Evolutionary conservation across 2,329 filamentous ascomycete genomes (phyloP).

Genomic region (Xylariomycetidae sp.): DNA sequence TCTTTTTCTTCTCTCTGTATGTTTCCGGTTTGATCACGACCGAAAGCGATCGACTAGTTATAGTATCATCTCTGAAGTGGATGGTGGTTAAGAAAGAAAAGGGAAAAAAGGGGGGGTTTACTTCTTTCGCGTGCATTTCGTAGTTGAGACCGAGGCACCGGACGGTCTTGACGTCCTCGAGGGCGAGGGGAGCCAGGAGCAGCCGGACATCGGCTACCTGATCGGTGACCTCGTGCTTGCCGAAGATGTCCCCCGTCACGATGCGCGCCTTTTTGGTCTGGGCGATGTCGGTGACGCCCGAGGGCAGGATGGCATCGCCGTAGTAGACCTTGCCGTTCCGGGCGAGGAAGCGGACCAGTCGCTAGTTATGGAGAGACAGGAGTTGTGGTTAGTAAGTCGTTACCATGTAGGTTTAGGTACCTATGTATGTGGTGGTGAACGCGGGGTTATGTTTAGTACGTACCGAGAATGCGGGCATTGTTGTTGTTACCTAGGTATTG

Average conservation of each 20-base stretch:
- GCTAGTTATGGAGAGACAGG: constrained; percentile 47
- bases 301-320: constrained; percentile 67
- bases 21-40: background rate
- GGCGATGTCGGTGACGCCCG: constrained; percentile 55
- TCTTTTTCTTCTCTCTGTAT: constrained; percentile 1
- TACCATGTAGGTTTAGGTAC: background rate
- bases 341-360: constrained; percentile 69
- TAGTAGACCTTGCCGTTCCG: constrained; percentile 67
- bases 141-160: constrained; percentile 70
- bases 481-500: too few relatives aligned
- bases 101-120: constrained; percentile 23
- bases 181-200: constrained; percentile 60
- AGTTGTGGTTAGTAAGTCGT: constrained; percentile 3
- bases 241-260: constrained; percentile 63
- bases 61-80: too few relatives aligned
- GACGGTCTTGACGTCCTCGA: constrained; percentile 60
- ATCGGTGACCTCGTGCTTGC: constrained; percentile 59
- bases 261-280: constrained; percentile 57
- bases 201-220: constrained; percentile 50
- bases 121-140: constrained; percentile 65
- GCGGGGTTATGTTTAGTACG: constrained; percentile 13
- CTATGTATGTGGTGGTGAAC: background rate
- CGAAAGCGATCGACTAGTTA: too few relatives aligned
- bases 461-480: constrained; percentile 43
- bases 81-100: too few relatives aligned